Evolutionary conservation across 306 rosid genomes (phyloP).

Genomic region (Cucurbita argyrosperma): DNA sequence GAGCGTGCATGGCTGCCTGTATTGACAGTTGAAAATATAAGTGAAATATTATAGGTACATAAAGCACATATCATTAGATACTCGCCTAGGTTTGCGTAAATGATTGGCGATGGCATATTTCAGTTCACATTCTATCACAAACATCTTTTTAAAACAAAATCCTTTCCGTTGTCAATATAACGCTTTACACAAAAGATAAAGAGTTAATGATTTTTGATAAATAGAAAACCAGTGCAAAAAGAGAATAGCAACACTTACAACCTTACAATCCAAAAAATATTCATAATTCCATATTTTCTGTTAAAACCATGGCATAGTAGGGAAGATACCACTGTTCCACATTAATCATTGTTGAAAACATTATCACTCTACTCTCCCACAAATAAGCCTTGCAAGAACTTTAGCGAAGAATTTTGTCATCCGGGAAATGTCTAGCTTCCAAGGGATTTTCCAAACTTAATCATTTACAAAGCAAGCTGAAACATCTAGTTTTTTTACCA

Average conservation of each 20-base stretch:
- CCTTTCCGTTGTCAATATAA: neutral
- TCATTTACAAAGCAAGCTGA: neutral
- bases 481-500: neutral
- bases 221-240: neutral
- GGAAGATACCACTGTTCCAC: neutral
- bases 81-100: neutral
- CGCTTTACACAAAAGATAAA: neutral
- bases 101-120: neutral
- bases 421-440: neutral
- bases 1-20: constrained; percentile 82
- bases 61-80: neutral
- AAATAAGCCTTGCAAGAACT: neutral
- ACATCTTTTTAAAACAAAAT: neutral
- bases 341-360: neutral
- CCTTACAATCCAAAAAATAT: neutral
- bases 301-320: neutral
- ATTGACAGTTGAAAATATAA: neutral
- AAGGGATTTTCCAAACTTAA: neutral
- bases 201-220: neutral
- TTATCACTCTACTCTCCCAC: neutral
- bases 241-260: neutral
- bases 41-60: neutral
- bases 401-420: neutral
- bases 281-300: neutral
- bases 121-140: neutral